These are phyloP conservation scores for Posidonia oceanica DNA, from an alignment of 116 monocot genomes.

Conservation along the genomic window DNA sequence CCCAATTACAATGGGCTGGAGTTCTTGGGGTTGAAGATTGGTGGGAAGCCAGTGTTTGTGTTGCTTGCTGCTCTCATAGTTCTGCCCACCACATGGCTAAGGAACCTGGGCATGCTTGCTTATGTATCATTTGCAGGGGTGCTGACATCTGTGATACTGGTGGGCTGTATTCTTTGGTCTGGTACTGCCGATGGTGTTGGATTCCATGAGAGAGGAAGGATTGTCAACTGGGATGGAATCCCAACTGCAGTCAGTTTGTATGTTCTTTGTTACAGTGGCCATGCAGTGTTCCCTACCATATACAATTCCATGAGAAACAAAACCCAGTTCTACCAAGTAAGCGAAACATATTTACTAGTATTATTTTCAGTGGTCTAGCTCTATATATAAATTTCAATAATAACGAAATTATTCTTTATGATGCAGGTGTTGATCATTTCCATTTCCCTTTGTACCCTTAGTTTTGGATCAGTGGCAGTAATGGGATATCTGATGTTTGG, in stretches of 20 bases:
- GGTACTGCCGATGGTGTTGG: constrained; percentile 44
- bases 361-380: too few species aligned
- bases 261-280: constrained; percentile 76
- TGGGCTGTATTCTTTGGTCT: constrained; percentile 35
- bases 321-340: constrained; percentile 46
- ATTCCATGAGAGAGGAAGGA: constrained; percentile 42
- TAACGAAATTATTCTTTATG: not conserved
- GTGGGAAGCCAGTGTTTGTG: constrained; percentile 52
- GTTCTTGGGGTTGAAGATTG: constrained; percentile 17
- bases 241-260: constrained; percentile 65
- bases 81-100: constrained; percentile 72
- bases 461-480: constrained; percentile 48
- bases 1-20: constrained; percentile 27
- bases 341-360: not conserved
- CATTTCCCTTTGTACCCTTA: constrained; percentile 48
- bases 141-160: constrained; percentile 43
- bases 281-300: constrained; percentile 76
- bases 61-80: constrained; percentile 42
- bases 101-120: constrained; percentile 55
- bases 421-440: constrained; percentile 55
- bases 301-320: constrained; percentile 58
- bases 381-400: too few species aligned
- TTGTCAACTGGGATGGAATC: constrained; percentile 35
- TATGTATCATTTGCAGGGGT: constrained; percentile 61
- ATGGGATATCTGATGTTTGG: constrained; percentile 82